phyloP scores from a whole-genome alignment of 768 basidiomycete species.

The Hygrocybe punicea region DNA sequence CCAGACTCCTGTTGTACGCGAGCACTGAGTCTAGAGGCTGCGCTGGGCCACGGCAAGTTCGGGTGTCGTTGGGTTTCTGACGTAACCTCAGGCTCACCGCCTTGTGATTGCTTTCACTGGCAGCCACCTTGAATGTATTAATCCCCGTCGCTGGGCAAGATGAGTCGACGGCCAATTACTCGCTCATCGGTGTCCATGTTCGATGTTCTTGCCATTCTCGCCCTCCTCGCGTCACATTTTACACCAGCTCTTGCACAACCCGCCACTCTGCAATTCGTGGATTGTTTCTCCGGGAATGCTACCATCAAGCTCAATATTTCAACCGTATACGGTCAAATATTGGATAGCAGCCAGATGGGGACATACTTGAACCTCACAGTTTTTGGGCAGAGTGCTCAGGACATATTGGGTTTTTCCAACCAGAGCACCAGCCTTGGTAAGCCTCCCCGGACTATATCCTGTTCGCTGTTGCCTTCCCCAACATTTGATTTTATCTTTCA shows the following conservation, averaged over 20 bases:
- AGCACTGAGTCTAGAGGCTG: no score
- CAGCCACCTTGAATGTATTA: not conserved
- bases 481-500: conserved; percentile 29
- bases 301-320: conserved; percentile 62
- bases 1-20: no score
- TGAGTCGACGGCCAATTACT: not conserved
- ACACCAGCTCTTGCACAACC: conserved; percentile 47
- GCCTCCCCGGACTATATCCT: conserved; percentile 23
- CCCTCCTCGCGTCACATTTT: conserved; percentile 20
- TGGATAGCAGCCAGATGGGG: conserved; percentile 41
- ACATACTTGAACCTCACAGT: conserved; percentile 67
- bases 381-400: conserved; percentile 57
- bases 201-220: conserved; percentile 21
- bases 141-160: not conserved
- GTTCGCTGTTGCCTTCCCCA: not conserved
- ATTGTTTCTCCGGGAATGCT: conserved; percentile 60
- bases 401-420: conserved; percentile 59
- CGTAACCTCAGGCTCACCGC: not conserved
- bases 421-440: conserved; percentile 63
- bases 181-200: not conserved
- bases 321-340: conserved; percentile 70
- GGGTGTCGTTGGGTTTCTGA: not conserved
- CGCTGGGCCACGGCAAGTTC: no score
- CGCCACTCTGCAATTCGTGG: conserved; percentile 57
- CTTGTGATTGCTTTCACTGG: no score